Evolutionary conservation across 164 flowering plant species (phyloP), one percentile per base, ranked within the genome.

Genomic region (Paratinospora sagittata): DNA sequence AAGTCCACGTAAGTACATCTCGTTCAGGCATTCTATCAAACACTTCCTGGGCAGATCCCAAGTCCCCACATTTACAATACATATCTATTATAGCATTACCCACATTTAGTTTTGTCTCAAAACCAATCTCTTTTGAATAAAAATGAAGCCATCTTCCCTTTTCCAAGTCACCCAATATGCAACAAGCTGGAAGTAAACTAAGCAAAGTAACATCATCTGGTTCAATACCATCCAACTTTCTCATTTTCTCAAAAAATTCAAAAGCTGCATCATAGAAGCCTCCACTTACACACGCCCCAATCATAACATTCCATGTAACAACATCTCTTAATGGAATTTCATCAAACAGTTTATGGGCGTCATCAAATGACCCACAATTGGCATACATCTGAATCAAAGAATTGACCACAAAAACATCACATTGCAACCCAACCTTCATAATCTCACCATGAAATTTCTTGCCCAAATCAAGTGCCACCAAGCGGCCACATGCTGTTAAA

Each of bases 1-100:
- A 80, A 76, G 79, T 78, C 74, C 79, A 82, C 1, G 85, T 58
- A 52, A 78, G 45, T 52, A 80, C 63, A 68, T 82, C 81, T 41
- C 74, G 71, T 43, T 78, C 55, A 0, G 62, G 74, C 80, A 80
- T 76, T 16, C 49, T 61, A 2, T 77, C 72, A 47, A 80, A 80
- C 16, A 77, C 49, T 34, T 69, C 33, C 34, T 64, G 64, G 8
- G 78, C 81, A 60, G 71, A 67, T 39, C 63, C 72, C 39, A 80
- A 33, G 34, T 78, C 83, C 47, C 76, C 81, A 70, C 81, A 79
- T 63, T 79, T 76, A 14, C 76, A 69, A 16, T 78, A 78, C 74
- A 78, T 69, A 64, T 78, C 72, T 1, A 78, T 39, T 27, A 78
- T 47, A 16, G 78, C 73, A 63, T 72, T 74, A 27, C 68, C 72